Base-by-base conservation (phyloP, 2,329 filamentous ascomycete species). In the Sclerotinia nivalis region DNA sequence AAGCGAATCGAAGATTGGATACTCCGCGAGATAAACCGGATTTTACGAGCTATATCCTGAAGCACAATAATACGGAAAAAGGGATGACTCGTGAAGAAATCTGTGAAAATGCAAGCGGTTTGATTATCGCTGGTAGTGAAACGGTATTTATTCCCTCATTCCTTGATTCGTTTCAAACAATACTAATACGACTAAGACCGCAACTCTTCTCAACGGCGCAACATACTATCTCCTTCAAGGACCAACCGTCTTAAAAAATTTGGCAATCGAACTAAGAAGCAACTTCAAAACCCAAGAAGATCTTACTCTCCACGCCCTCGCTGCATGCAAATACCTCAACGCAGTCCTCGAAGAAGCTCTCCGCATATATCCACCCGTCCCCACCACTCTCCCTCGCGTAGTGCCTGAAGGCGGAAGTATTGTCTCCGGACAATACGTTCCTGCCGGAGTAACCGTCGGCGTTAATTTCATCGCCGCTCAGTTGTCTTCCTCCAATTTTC, bases 151-250 rank as follows among this genome's bases (percentile, higher is more conserved):
- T 10, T 4, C 1, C 12, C 15, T 28, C 18, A 18, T 52, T 58
- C 18, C 25, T 78, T 28, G 76, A 78, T 18, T 58, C 71, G 37
- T 43, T 74, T 6, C 4, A 7, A 49, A 18, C 22, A 4, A 7
- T 0, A 28, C 31, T 55, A 28, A 69, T 74, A 77, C 8, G 73
- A 50, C 69, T 1, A 77, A 80, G 70, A 80, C 80, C 2, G 79
- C 77, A 7, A 75, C 79, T 2, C 66, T 76, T 9, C 64, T 79
- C 10, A 72, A 73, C 18, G 76, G 76, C 10, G 56, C 71, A 40
- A 75, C 37, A 70, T 73, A 71, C 20, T 88, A 89, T 74, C 81
- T 92, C 4, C 84, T 92, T 5, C 84, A 85, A 71, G 84, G 82
- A 25, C 80, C 68, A 1, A 66, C 55, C 10, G n/a, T 50, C 1